A percentile compares a stretch with the other conserved stretches of the same genome.
Conservation (phyloP, 2,329 filamentous ascomycete genomes). For the Aspergillus carbonarius region DNA sequence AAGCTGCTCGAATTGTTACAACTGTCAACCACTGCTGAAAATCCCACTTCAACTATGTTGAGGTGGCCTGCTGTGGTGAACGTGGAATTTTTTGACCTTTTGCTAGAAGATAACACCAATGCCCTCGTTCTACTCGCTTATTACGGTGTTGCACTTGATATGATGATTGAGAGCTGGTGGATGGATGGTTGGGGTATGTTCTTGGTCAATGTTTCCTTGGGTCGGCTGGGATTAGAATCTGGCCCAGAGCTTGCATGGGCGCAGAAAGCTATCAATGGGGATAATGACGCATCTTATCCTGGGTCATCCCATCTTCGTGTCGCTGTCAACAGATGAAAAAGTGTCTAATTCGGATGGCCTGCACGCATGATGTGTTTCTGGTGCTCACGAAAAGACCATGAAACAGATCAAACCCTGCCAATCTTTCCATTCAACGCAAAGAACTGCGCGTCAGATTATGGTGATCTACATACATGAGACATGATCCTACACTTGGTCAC, state of each 20-base stretch:
- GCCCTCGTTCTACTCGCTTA: conserved; percentile 2
- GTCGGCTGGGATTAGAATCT: neutral
- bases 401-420: neutral
- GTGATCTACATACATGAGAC: too few species aligned
- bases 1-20: neutral
- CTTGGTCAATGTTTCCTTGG: neutral
- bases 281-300: neutral
- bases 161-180: conserved; percentile 11
- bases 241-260: neutral
- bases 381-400: neutral
- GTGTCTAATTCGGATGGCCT: too few species aligned
- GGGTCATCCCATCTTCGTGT: neutral
- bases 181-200: conserved; percentile 11
- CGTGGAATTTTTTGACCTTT: neutral
- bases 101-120: neutral
- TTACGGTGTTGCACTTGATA: conserved; percentile 5
- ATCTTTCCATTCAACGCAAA: too few species aligned
- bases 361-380: too few species aligned
- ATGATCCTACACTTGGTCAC: too few species aligned
- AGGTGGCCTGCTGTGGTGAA: conserved; percentile 10
- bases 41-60: conserved; percentile 4
- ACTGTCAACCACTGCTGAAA: neutral
- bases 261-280: neutral
- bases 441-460: too few species aligned
- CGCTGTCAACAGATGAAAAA: neutral